A percentile compares a stretch with the other conserved stretches of the same genome.
Evolutionary conservation across 805 yeast species (phyloP).

Genomic region (Yarrowia divulgata): DNA sequence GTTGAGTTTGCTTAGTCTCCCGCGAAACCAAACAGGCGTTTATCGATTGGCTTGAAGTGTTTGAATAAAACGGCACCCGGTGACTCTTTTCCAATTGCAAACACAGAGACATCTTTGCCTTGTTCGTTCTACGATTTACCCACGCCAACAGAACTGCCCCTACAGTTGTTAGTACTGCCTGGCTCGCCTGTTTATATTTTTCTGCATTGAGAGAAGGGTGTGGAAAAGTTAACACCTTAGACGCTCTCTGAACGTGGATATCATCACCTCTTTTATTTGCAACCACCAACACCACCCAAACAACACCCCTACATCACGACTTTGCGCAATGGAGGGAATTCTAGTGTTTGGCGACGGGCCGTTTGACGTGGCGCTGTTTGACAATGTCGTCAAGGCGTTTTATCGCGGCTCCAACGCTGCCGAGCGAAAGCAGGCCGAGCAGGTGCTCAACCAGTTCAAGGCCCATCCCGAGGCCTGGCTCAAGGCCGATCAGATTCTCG

Average conservation of each 20-base stretch:
- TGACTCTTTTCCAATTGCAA: no score
- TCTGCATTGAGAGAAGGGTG: conserved; percentile 36
- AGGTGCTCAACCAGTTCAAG: conserved; percentile 64
- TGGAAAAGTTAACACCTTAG: conserved; percentile 21
- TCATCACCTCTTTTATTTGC: no score
- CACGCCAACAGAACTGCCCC: background rate
- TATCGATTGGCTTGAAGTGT: background rate
- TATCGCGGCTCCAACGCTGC: conserved; percentile 75
- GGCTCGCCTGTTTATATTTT: conserved; percentile 12
- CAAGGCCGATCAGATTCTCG: conserved; percentile 86
- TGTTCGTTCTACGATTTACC: background rate
- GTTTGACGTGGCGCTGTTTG: conserved; percentile 78
- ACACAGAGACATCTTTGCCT: no score
- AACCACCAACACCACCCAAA: background rate
- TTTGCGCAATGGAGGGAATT: conserved; percentile 73
- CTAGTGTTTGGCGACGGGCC: conserved; percentile 81
- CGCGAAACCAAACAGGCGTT: conserved; percentile 11
- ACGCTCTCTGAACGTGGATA: no score
- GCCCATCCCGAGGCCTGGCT: conserved; percentile 97
- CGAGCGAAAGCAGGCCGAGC: conserved; percentile 55
- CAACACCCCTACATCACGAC: background rate
- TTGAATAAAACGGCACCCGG: no score
- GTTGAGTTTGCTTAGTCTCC: conserved; percentile 26
- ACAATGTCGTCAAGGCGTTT: conserved; percentile 83
- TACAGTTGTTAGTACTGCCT: no score